Base-by-base conservation (phyloP, 192 early-diverging fungal species). In the Phycomyces nitens region DNA sequence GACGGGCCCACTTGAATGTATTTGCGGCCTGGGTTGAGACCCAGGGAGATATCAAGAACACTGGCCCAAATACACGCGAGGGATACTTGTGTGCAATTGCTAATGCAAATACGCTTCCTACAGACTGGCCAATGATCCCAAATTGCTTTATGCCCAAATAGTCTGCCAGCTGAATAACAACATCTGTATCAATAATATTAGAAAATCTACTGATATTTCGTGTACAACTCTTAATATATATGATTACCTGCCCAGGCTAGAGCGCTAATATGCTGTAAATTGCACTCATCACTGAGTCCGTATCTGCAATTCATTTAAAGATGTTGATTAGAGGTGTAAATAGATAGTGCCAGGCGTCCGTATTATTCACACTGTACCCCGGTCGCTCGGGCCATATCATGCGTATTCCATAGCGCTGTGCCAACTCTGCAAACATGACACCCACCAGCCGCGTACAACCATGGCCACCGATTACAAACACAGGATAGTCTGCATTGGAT, bases 381-480 rank as follows among this genome's bases (percentile, higher is more conserved):
- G 69, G 65, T 39, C 74, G 64, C 59, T 76, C 74, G 6, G 74
- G 74, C 69, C 69, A 71, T 24, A 76, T 68, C 74, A 76, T 64
- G 4, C 74, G 53, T 22, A 71, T 44, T 21, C 58, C 58, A 56
- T 76, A 56, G 29, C 62, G 34, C 40, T 56, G 60, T n/a, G 65
- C 64, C 6, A 70, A n/a, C n/a, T 76, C 74, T 58, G 67, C 69
- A 68, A 76, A 76, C 74, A 76, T 71, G 41, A 71, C 56, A 22
- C 74, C 69, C 12, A 76, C 74, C 12, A 76, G 38, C 49, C 74
- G 41, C 7, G 65, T 64, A 44, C 74, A 76, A 1, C 74, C 74
- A 22, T 71, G 70, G 9, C 74, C 74, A 7, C 74, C 74, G 43
- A 76, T 76, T 15, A 76, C 54, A 50, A 76, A 63, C 22, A 62